Base-by-base conservation (phyloP, 2,329 filamentous ascomycete species). In the Sporothrix euskadiensis region DNA sequence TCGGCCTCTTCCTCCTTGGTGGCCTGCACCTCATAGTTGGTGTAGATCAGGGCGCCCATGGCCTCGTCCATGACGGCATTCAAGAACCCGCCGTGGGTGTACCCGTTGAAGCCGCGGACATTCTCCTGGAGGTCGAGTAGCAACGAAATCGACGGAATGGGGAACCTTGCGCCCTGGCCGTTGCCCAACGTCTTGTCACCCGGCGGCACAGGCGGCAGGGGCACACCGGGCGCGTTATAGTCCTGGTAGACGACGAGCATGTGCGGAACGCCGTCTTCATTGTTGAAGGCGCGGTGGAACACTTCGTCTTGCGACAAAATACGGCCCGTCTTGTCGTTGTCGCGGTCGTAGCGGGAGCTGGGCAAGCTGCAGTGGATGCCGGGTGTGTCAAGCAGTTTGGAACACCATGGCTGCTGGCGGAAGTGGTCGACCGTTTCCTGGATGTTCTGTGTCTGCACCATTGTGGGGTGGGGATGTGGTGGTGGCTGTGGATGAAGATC, bases 21-120 rank as follows among this genome's bases (percentile, higher is more conserved):
- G 16, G 44, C 71, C 73, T 75, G 75, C 57, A 73, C 65, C 35
- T 76, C 47, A 65, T 77, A 72, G 59, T 79, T 79, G 68, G 75
- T 57, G 32, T 76, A 75, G 26, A 79, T 69, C 41, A 80, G 69
- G 35, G 68, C 69, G 32, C 78, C 78, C 79, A 80, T 80, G 49
- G 77, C 76, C 72, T 81, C 79, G 74, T 80, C 79, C 19, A 80
- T 75, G 9, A 79, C 9, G 9, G 75, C 68, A 8, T 74, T 56
- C 12, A 77, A 71, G 1, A 80, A 70, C 4, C 79, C 79, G 44
- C 79, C 79, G 69, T 80, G 78, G 1, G 75, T 71, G 73, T 78
- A 79, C 6, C 79, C 78, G 19, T 77, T 77, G 44, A 79, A 59
- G 1, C 77, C 79, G 1, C 71, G 70, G 3, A 74, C 63, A 35